Percentiles rank a stretch among this genome's conserved stretches.
Conservation (phyloP, 768 basidiomycete genomes). For the Mycena kentingensis region DNA sequence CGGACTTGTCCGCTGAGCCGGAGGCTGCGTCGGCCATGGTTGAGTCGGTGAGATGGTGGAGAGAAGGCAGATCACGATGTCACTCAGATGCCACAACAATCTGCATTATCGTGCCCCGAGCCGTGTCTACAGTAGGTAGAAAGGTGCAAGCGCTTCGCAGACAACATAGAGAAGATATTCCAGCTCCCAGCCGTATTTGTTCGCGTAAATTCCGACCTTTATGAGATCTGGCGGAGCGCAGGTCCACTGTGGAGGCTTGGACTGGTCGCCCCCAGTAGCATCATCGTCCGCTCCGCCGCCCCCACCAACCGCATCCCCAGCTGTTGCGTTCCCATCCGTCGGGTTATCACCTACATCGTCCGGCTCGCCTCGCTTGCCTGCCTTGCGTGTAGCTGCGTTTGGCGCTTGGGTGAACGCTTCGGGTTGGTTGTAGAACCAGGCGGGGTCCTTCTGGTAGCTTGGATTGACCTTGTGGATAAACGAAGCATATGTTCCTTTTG, state of each 20-base stretch:
- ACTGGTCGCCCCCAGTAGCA: no score
- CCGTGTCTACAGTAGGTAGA: background rate
- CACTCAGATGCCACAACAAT: conserved; percentile 14
- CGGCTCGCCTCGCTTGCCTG: conserved; percentile 15
- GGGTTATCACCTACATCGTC: no score
- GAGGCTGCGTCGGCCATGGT: conserved; percentile 73
- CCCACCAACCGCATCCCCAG: no score
- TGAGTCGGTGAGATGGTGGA: conserved; percentile 24
- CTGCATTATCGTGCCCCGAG: background rate
- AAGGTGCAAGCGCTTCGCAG: conserved; percentile 1
- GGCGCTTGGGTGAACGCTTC: conserved; percentile 42
- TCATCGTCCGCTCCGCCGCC: no score
- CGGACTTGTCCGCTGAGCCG: conserved; percentile 80
- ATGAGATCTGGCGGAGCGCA: background rate
- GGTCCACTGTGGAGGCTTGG: no score
- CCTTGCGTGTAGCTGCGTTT: conserved; percentile 28
- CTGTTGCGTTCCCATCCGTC: no score
- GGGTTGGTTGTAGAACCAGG: conserved; percentile 52
- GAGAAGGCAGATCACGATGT: conserved; percentile 13
- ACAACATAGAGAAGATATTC: conserved; percentile 38
- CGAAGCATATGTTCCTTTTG: conserved; percentile 47
- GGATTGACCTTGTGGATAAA: conserved; percentile 39
- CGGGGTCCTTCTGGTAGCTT: conserved; percentile 40
- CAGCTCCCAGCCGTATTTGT: conserved; percentile 5
- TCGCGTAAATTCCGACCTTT: background rate